Evolutionary conservation across 495 filamentous ascomycete species (phyloP), one percentile per base, ranked within the genome.

Genomic region (Massariosphaeria phaeospora): DNA sequence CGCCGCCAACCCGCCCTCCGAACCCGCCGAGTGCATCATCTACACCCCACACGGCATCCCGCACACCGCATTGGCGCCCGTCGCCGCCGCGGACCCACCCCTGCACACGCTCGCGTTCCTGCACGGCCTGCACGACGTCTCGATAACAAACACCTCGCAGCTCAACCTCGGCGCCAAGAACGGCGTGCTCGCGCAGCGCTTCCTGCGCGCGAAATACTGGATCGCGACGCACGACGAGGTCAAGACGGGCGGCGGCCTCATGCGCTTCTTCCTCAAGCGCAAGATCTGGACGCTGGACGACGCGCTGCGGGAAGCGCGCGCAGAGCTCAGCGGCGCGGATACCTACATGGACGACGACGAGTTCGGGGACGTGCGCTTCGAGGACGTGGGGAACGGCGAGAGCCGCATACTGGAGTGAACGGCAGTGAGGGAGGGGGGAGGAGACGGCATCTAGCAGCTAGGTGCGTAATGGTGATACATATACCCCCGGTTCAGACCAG

Each of bases 31-130:
- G 59, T 74, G 68, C 6, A 57, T 82, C n/a, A 65, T 82, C 44
- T 81, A 82, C 58, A 76, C 77, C 3, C 79, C 79, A 10, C 79
- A 82, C 52, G 78, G 79, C 17, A 76, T 82, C 21, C 62, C 66
- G 9, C 61, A 67, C 5, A 38, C 53, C 0, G 66, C 71, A 21
- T 64, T 79, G 3, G 27, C 48, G 0, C 58, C 66, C 11, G 48
- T 80, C 9, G 47, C 56, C 3, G 30, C 13, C 3, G 71, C 76
- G 0, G 44, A 57, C 3, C 75, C 75, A 24, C 65, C 66, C 6
- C 53, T 82, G 25, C 51, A 65, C 26, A 70, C 71, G 0, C 69
- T 82, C 0, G 76, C 74, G 0, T 69, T 83, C 30, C 62, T 83
- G 17, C 79, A 82, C 56, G 78, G 78, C 2, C 66, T 81, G 23